phyloP scores from a whole-genome alignment of 1,284 basidiomycete genomes.

The Heterobasidion occidentale region DNA sequence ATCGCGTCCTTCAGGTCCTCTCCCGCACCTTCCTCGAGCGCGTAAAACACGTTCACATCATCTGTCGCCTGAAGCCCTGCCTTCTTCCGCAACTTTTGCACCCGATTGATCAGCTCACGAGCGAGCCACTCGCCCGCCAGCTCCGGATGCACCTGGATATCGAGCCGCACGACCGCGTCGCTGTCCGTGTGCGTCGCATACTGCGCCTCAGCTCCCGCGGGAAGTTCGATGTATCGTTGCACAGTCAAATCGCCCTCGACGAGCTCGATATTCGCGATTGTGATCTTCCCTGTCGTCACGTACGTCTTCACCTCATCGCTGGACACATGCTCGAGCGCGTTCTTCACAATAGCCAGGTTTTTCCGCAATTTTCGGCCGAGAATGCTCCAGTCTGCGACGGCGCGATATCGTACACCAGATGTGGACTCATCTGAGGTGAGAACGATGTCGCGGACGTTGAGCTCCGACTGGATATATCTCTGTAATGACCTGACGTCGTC shows the following conservation, averaged over 20 bases:
- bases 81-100: conserved; percentile 95
- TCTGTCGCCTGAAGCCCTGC: conserved; percentile 93
- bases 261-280: conserved; percentile 86
- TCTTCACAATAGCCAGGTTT: conserved; percentile 88
- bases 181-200: conserved; percentile 89
- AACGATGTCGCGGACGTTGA: conserved; percentile 88
- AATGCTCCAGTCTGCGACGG: conserved; percentile 92
- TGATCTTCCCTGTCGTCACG: conserved; percentile 69
- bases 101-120: conserved; percentile 87
- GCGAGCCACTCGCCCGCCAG: conserved; percentile 86
- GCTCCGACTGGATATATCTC: conserved; percentile 89
- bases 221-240: conserved; percentile 85
- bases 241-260: conserved; percentile 87
- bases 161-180: conserved; percentile 90
- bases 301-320: conserved; percentile 85
- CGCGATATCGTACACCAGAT: conserved; percentile 89
- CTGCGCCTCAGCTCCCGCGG: conserved; percentile 47
- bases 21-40: conserved; percentile 66
- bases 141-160: conserved; percentile 83
- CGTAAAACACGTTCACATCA: conserved; percentile 87
- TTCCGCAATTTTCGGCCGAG: conserved; percentile 93
- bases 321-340: conserved; percentile 73
- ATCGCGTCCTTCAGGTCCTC: conserved; percentile 70
- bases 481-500: conserved; percentile 82
- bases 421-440: conserved; percentile 85